phyloP scores from a whole-genome alignment of 2,329 filamentous ascomycete genomes.

The Botryotinia calthae region DNA sequence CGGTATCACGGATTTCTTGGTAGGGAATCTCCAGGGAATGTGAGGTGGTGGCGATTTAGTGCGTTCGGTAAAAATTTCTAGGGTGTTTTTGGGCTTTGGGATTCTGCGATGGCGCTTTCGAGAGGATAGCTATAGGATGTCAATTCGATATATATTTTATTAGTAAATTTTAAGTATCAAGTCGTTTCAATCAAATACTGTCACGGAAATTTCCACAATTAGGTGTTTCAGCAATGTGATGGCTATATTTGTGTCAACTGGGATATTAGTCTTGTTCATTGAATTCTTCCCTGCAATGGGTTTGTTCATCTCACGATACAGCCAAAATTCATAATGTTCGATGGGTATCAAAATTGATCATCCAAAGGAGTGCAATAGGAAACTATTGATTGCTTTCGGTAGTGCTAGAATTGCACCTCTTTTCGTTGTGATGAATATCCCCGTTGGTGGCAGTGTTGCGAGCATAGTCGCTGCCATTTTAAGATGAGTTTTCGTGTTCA shows the following conservation, averaged over 20 bases:
- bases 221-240: no score
- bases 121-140: no score
- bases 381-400: background rate
- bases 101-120: background rate
- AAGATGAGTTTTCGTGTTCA: background rate
- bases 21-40: background rate
- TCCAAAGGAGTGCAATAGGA: no score
- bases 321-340: background rate
- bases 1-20: background rate
- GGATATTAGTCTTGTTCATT: no score
- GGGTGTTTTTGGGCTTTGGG: slow-evolving; percentile 11
- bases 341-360: fast-evolving
- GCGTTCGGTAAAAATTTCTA: slow-evolving; percentile 18
- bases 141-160: background rate
- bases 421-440: background rate
- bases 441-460: background rate
- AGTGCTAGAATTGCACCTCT: background rate
- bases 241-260: no score
- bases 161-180: background rate
- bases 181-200: fast-evolving
- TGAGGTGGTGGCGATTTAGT: background rate
- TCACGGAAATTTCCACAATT: background rate
- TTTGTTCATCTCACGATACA: background rate
- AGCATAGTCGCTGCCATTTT: background rate
- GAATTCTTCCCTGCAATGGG: no score